Evolutionary conservation across 495 filamentous ascomycete species (phyloP).

Genomic region (Filosporella fistucella): DNA sequence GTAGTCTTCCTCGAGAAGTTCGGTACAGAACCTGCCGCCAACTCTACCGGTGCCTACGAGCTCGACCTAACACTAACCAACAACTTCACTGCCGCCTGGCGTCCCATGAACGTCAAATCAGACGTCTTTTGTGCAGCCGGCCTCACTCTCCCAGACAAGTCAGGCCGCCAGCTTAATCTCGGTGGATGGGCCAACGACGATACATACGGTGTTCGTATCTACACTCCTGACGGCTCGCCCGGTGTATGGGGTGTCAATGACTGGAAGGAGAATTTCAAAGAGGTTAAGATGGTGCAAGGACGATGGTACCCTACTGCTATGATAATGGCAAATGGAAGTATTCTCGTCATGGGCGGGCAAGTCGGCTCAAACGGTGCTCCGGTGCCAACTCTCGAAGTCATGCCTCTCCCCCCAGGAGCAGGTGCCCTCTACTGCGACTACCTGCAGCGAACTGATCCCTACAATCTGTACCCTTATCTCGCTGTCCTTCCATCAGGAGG

Average conservation of each 20-base stretch:
- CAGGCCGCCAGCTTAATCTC: constrained; percentile 53
- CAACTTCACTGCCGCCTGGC: constrained; percentile 38
- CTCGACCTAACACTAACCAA: constrained; percentile 38
- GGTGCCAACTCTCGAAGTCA: constrained; percentile 55
- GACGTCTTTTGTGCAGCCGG: constrained; percentile 63
- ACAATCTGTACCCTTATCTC: constrained; percentile 60
- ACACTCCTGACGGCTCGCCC: constrained; percentile 53
- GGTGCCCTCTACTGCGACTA: constrained; percentile 46
- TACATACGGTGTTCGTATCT: constrained; percentile 56
- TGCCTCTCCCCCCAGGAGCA: constrained; percentile 34
- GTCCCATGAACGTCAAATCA: constrained; percentile 56
- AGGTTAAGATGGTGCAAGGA: constrained; percentile 48
- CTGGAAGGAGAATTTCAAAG: constrained; percentile 58
- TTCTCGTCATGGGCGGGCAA: constrained; percentile 61
- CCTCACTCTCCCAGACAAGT: constrained; percentile 57
- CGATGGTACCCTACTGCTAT: constrained; percentile 63
- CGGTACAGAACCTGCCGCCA: constrained; percentile 44
- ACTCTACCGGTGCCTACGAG: constrained; percentile 62
- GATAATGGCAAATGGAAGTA: constrained; percentile 62
- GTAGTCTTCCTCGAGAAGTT: constrained; percentile 59
- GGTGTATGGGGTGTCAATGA: constrained; percentile 50
- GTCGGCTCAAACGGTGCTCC: constrained; percentile 57
- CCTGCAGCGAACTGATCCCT: constrained; percentile 57
- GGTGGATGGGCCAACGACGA: constrained; percentile 59
- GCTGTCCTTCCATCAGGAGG: constrained; percentile 47